Conservation (phyloP, 805 yeast genomes). For the Helenozyma rhizophorensis region DNA sequence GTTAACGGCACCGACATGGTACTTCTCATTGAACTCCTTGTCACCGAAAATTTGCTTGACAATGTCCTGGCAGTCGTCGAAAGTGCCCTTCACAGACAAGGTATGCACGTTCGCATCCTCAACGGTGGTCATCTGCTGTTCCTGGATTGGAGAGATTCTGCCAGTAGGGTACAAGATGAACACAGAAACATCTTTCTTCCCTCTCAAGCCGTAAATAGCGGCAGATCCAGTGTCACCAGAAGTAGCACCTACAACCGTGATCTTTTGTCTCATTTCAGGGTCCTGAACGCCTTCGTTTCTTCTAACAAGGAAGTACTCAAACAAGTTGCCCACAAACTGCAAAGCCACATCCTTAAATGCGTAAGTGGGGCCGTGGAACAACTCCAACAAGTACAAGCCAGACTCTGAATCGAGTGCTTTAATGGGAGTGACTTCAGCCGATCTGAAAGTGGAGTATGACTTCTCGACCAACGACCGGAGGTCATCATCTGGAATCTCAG, state of each 20-base stretch:
- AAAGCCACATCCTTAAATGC: conserved; percentile 99
- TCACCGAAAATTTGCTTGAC: conserved; percentile 94
- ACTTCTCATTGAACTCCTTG: conserved; percentile 75
- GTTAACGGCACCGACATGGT: conserved; percentile 96
- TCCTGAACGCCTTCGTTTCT: conserved; percentile 52
- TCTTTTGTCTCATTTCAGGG: conserved; percentile 60
- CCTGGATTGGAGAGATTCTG: conserved; percentile 95
- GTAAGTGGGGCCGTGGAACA: conserved; percentile 98
- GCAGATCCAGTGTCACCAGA: conserved; percentile 99
- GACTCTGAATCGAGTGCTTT: conserved; percentile 54
- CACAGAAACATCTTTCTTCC: conserved; percentile 96
- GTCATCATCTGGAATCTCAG: conserved; percentile 71
- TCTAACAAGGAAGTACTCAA: conserved; percentile 85
- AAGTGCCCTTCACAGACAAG: conserved; percentile 89
- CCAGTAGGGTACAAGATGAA: conserved; percentile 97
- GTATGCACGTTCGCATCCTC: conserved; percentile 91
- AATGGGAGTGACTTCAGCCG: conserved; percentile 85
- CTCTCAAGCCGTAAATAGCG: conserved; percentile 95
- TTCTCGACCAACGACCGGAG: conserved; percentile 55
- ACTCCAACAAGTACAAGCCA: conserved; percentile 73
- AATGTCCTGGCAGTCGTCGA: conserved; percentile 97
- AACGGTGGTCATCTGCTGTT: conserved; percentile 97
- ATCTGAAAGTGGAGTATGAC: conserved; percentile 89
- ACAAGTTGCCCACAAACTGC: conserved; percentile 95
- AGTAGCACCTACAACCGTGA: conserved; percentile 98